phyloP scores from a whole-genome alignment of 2,329 filamentous ascomycete genomes.

The Lasiodiplodia hormozganensis region DNA sequence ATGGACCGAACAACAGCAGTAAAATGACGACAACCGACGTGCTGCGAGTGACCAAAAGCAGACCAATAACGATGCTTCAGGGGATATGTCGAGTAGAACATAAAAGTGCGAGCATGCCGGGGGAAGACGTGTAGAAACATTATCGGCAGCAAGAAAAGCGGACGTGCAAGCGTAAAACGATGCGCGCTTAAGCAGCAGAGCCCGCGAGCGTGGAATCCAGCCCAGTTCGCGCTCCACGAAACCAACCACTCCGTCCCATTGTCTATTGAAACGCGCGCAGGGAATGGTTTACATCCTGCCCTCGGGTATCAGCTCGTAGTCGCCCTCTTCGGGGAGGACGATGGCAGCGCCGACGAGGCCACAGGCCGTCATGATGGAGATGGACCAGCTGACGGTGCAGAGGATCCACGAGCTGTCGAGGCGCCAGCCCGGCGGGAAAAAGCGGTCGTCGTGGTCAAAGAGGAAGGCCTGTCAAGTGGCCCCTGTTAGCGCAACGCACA shows the following conservation, averaged over 20 bases:
- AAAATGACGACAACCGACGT: conserved; percentile 1
- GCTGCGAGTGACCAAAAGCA: neutral
- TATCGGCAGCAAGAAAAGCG: conserved; percentile 6
- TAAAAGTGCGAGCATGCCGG: neutral
- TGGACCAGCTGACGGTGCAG: conserved; percentile 65
- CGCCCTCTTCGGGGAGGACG: conserved; percentile 78
- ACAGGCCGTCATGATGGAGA: conserved; percentile 60
- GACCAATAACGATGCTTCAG: conserved; percentile 10
- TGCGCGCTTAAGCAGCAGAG: conserved; percentile 14
- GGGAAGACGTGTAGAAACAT: neutral
- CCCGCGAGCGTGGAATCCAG: conserved; percentile 22
- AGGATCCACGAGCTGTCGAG: conserved; percentile 82
- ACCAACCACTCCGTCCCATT: conserved; percentile 10
- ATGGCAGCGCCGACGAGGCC: conserved; percentile 72
- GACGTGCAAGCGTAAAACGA: neutral
- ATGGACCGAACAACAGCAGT: neutral
- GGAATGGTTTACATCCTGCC: conserved; percentile 19
- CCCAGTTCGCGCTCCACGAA: conserved; percentile 12
- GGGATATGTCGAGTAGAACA: conserved; percentile 5
- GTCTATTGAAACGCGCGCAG: conserved; percentile 10
- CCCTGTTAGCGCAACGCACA: neutral
- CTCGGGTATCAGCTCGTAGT: conserved; percentile 77
- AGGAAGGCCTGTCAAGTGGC: conserved; percentile 71
- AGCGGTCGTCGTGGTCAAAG: conserved; percentile 82
- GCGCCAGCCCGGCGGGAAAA: conserved; percentile 76